phyloP scores from a whole-genome alignment of 495 filamentous ascomycete genomes.

The Neurospora africana region DNA sequence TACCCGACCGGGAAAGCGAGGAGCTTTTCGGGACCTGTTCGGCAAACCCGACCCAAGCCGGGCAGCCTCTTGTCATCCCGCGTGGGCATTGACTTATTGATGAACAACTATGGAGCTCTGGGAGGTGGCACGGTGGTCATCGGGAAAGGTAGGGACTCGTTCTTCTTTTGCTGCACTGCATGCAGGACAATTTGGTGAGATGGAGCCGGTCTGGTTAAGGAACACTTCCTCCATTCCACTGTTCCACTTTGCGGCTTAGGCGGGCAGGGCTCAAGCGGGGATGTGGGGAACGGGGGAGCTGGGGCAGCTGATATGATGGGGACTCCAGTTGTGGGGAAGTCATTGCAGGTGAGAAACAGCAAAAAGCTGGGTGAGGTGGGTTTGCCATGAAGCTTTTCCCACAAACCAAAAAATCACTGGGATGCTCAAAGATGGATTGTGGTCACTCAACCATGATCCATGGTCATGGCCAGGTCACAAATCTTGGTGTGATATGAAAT shows the following conservation, averaged over 20 bases:
- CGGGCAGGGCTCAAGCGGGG: neutral
- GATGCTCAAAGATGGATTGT: neutral
- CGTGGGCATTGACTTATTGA: neutral
- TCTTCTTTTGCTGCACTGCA: constrained; percentile 1
- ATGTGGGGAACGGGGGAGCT: neutral
- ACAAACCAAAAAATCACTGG: neutral
- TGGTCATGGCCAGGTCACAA: neutral
- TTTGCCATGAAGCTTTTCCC: neutral
- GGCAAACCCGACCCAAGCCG: constrained; percentile 1
- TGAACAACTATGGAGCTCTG: constrained; percentile 1
- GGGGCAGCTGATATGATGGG: neutral
- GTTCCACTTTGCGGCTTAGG: neutral
- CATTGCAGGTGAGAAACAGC: neutral
- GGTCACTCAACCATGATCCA: neutral
- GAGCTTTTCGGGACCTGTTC: neutral
- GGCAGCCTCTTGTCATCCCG: neutral
- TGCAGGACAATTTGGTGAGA: constrained; percentile 2
- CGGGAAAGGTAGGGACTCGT: constrained; percentile 8
- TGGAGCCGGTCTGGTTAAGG: constrained; percentile 3
- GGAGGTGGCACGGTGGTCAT: neutral
- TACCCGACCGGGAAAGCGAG: neutral
- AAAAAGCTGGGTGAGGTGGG: neutral
- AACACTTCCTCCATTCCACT: neutral
- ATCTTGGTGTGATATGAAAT: neutral
- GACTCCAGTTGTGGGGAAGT: neutral